Percentiles rank a stretch among this genome's conserved stretches.
Evolutionary conservation across 192 early-diverging fungal genomes (phyloP).

Genomic region (Backusella tuberculispora): DNA sequence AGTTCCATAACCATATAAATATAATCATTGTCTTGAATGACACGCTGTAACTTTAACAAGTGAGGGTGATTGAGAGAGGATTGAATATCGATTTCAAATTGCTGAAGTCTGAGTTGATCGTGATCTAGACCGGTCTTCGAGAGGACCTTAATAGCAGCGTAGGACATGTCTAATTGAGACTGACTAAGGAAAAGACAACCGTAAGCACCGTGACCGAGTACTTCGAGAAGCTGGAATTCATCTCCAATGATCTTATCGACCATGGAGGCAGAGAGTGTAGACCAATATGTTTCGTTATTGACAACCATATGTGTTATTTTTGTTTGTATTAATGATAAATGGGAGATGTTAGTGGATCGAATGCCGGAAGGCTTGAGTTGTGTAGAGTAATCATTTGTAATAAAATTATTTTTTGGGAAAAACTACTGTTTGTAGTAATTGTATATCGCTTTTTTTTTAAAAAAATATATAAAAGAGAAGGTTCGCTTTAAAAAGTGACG

Average conservation of each 20-base stretch:
- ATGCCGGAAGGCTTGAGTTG: slow-evolving; percentile 6
- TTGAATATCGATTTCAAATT: slow-evolving; percentile 61
- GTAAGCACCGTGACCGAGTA: slow-evolving; percentile 76
- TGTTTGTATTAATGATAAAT: slow-evolving; percentile 20
- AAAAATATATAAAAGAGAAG: neutral
- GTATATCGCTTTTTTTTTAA: slow-evolving; percentile 8
- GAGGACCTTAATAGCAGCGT: slow-evolving; percentile 67
- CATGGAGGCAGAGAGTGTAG: slow-evolving; percentile 34
- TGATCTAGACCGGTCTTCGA: slow-evolving; percentile 50
- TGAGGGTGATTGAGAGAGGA: slow-evolving; percentile 75
- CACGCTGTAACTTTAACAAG: slow-evolving; percentile 83
- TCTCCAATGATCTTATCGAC: slow-evolving; percentile 36
- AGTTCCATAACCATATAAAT: slow-evolving; percentile 97
- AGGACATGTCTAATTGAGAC: slow-evolving; percentile 47
- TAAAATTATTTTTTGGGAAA: slow-evolving; percentile 3
- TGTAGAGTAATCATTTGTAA: slow-evolving; percentile 14
- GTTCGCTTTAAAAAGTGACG: slow-evolving; percentile 5
- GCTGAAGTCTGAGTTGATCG: slow-evolving; percentile 54
- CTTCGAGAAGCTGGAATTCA: slow-evolving; percentile 51
- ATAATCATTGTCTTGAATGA: slow-evolving; percentile 87
- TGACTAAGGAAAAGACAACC: slow-evolving; percentile 74
- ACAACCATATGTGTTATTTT: neutral
- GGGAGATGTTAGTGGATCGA: slow-evolving; percentile 8
- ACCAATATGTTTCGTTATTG: slow-evolving; percentile 28
- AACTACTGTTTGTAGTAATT: neutral